These are phyloP conservation scores for Penicillium sumatraense DNA, from an alignment of 2,329 filamentous ascomycete genomes.

Conservation along the genomic window DNA sequence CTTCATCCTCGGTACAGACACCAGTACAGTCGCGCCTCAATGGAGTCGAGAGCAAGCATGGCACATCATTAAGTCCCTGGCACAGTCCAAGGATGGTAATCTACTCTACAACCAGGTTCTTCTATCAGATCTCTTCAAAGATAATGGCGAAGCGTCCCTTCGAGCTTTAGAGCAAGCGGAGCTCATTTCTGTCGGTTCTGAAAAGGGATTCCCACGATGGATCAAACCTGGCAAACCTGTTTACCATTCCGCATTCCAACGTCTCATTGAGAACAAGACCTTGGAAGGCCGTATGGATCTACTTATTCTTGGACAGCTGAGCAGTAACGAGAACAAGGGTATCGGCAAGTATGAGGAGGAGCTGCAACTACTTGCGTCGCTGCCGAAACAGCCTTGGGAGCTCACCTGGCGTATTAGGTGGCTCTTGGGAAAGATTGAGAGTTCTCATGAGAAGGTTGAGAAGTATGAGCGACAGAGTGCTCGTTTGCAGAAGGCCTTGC, in stretches of 20 bases:
- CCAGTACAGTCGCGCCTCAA: constrained; percentile 56
- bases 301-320: constrained; percentile 69
- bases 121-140: constrained; percentile 74
- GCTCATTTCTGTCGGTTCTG: constrained; percentile 75
- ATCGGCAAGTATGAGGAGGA: constrained; percentile 83
- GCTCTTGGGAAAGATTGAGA: constrained; percentile 72
- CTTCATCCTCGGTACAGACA: constrained; percentile 71
- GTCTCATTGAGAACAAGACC: constrained; percentile 72
- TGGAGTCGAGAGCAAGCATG: constrained; percentile 91
- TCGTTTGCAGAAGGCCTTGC: constrained; percentile 71
- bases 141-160: constrained; percentile 74
- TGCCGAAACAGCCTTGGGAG: constrained; percentile 74
- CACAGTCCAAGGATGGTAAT: constrained; percentile 59
- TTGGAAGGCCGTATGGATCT: constrained; percentile 76
- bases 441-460: constrained; percentile 75
- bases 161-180: constrained; percentile 83
- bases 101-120: constrained; percentile 87
- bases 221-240: constrained; percentile 85
- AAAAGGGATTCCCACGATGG: constrained; percentile 75
- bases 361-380: constrained; percentile 68
- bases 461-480: constrained; percentile 74
- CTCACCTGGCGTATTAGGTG: constrained; percentile 70
- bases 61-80: constrained; percentile 80
- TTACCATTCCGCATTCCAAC: constrained; percentile 79
- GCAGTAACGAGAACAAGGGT: constrained; percentile 71